A percentile compares a stretch with the other conserved stretches of the same genome.
These are phyloP conservation scores for Rhypophila decipiens DNA, from an alignment of 495 filamentous ascomycete species.

Conservation along the genomic window DNA sequence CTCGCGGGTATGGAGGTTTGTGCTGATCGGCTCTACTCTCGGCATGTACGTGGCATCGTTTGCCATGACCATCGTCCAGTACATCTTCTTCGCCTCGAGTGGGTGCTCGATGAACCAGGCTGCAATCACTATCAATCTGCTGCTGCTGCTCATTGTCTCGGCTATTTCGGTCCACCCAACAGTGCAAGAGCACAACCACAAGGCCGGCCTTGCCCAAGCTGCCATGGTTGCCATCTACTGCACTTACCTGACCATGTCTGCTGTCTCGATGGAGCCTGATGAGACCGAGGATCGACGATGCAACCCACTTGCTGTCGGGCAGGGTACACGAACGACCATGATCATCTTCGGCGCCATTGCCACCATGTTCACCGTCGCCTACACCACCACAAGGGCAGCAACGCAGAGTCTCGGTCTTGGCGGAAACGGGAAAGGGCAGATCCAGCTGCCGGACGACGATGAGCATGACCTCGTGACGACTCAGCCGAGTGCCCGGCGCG, in stretches of 20 bases:
- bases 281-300: conserved; percentile 65
- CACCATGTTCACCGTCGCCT: conserved; percentile 94
- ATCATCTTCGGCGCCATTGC: conserved; percentile 88
- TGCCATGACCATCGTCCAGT: conserved; percentile 93
- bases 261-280: conserved; percentile 97
- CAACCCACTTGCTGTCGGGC: conserved; percentile 86
- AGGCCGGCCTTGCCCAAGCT: conserved; percentile 89
- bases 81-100: conserved; percentile 83
- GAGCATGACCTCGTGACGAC: conserved; percentile 87
- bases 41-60: conserved; percentile 88
- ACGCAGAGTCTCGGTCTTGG: conserved; percentile 86
- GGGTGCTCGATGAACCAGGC: conserved; percentile 94
- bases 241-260: conserved; percentile 97
- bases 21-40: conserved; percentile 87
- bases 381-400: conserved; percentile 93
- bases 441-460: conserved; percentile 51
- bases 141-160: conserved; percentile 77
- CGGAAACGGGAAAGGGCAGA: conserved; percentile 49
- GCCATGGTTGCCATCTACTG: conserved; percentile 98
- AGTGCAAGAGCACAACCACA: conserved; percentile 86
- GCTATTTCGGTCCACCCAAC: conserved; percentile 81
- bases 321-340: conserved; percentile 82
- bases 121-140: conserved; percentile 69
- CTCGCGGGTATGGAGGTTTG: conserved; percentile 71
- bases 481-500: conserved; percentile 71